Evolutionary conservation across 257 asterid genomes (phyloP), one percentile per base, ranked within the genome.

Genomic region (Rehmannia glutinosa): DNA sequence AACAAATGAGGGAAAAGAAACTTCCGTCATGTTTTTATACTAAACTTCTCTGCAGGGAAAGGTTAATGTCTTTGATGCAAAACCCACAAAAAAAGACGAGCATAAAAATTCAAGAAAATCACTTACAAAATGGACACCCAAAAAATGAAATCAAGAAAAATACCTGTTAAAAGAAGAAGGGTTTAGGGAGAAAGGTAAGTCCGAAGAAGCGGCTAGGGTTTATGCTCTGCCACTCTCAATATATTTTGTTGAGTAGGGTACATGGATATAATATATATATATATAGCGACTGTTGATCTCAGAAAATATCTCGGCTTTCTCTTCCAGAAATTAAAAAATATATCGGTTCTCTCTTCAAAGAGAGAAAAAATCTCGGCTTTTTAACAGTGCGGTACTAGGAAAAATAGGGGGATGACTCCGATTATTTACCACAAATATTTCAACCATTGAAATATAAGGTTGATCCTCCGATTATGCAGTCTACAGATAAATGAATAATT

Each of bases 151-250:
- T 8, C 39, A 38, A 58, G 41, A 38, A 28, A 28, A 12, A n/a
- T 12, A 81, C 80, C 82, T 54, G 11, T 0, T 9, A 25, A 53
- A 47, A 3, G 19, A 17, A 16, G 35, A 27, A 56, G 67, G 16
- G 51, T 75, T 76, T 28, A 49, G 66, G 10, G 39, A 52, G 13
- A 23, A 49, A 30, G 4, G 65, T 6, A 2, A 24, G 27, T 38
- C 42, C 0, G 46, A 25, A 8, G 66, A 20, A 77, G 78, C 78
- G 80, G 80, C 82, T 80, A 77, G 80, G 85, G 71, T 47, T 74
- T 63, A 74, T 49, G 69, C 20, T 45, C 72, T 66, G 70, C 50
- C 62, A 35, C 49, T 43, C 50, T 8, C 28, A 0, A 45, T 38
- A 33, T 17, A 33, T 9, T 43, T 28, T 24, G 43, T 20, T 27